phyloP scores from a whole-genome alignment of 768 basidiomycete genomes.

The Podaxis sp. region DNA sequence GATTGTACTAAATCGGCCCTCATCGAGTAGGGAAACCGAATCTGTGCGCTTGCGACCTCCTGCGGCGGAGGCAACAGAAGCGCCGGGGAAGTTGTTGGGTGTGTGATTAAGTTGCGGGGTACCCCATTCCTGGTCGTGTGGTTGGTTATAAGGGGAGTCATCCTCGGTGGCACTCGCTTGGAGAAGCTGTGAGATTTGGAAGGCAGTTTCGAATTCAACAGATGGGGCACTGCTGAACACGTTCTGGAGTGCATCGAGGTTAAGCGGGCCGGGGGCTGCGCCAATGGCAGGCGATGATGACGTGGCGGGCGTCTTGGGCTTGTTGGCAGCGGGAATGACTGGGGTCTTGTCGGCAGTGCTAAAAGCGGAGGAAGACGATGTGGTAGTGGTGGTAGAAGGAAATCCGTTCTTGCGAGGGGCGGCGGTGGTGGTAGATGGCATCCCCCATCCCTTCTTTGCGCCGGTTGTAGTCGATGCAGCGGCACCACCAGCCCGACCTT shows the following conservation, averaged over 20 bases:
- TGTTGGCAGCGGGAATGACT: neutral
- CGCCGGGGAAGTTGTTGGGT: neutral
- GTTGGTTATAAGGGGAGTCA: neutral
- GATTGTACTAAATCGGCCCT: slow-evolving; percentile 6
- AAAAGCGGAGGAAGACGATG: neutral
- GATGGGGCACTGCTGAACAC: neutral
- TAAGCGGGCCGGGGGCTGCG: neutral
- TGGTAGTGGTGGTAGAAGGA: neutral
- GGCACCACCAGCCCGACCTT: slow-evolving; percentile 27
- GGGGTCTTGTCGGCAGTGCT: neutral
- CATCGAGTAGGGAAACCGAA: slow-evolving; percentile 11
- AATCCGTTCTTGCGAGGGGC: neutral
- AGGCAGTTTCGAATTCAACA: slow-evolving; percentile 4
- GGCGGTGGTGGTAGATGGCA: neutral
- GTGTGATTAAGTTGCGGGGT: neutral
- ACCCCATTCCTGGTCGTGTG: slow-evolving; percentile 1
- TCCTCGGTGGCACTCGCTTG: neutral
- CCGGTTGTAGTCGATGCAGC: neutral
- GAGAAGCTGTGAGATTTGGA: slow-evolving; percentile 6
- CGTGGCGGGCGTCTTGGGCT: slow-evolving; percentile 3
- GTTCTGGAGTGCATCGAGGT: slow-evolving; percentile 1
- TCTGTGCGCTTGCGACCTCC: slow-evolving; percentile 6
- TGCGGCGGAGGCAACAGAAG: neutral
- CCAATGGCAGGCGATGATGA: neutral
- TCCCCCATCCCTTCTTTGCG: neutral